Base-by-base conservation (phyloP, 2,329 filamentous ascomycete genomes). In the Exophiala alcalophila region DNA sequence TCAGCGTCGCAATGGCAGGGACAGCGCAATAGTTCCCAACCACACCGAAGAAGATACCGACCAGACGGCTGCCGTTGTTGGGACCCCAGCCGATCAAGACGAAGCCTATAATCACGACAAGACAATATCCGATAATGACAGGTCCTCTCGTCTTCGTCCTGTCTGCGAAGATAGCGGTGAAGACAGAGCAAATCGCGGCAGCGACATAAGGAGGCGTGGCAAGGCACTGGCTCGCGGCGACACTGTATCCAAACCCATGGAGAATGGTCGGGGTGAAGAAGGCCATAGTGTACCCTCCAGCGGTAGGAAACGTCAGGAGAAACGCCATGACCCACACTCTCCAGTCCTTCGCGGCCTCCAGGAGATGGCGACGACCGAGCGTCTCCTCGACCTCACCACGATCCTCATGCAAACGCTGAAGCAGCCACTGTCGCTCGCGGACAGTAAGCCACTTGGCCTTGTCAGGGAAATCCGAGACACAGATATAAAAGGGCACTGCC, bases 361-460 rank as follows among this genome's bases (percentile, higher is more conserved):
- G 68, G 65, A 57, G 82, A 79, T 1, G 70, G 61, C 25, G 67
- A 63, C 2, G 61, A 47, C 1, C 57, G 47, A n/a, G 61, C 68
- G 51, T 83, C 79, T 20, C 72, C 21, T 36, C 19, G 12, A 36
- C 20, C 51, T 83, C 80, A 18, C 72, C 72, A 30, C 80, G 76
- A 57, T 83, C 79, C n/a, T 64, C 63, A 21, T 78, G 62, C 53
- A 83, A 77, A 8, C 61, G 54, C 8, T 8, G 8, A n/a, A 16
- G 23, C 33, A 26, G 19, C 16, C 19, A 21, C 11, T 11, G 9
- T n/a, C 12, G 21, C 10, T 90, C 85, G 12, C 86, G 80, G 9
- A 78, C 69, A 4, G 65, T 74, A 41, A 90, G 70, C 83, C 84
- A 90, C 56, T 77, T 14, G 4, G 44, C 56, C 41, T 59, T 59